Evolutionary conservation across 2,329 filamentous ascomycete genomes (phyloP).

Genomic region (Pseudogymnoascus sp.): DNA sequence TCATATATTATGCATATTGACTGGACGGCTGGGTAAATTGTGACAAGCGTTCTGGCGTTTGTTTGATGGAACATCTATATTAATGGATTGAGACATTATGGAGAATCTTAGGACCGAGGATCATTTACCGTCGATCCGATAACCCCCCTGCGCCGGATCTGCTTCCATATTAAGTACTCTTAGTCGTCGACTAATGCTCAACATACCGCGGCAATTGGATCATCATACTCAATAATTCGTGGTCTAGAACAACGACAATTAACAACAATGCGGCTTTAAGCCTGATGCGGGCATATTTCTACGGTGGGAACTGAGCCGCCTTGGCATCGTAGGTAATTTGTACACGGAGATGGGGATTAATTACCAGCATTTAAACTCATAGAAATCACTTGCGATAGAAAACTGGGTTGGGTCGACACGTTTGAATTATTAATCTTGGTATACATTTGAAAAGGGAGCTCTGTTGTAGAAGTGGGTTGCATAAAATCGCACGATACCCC

Average conservation of each 20-base stretch:
- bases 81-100: neutral
- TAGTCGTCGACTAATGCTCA: neutral
- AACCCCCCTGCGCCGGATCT: neutral
- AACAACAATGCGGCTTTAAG: neutral
- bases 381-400: neutral
- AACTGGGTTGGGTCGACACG: neutral
- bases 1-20: constrained; percentile 1
- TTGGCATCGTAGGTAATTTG: neutral
- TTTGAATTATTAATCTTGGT: constrained; percentile 4
- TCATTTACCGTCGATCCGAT: constrained; percentile 7
- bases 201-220: neutral
- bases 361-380: no score
- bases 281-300: neutral
- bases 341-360: neutral
- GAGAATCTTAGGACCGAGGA: constrained; percentile 4
- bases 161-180: constrained; percentile 1
- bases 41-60: neutral
- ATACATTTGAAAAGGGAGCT: neutral
- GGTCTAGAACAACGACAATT: neutral
- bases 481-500: neutral
- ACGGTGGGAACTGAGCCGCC: neutral
- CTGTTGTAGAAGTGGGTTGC: neutral
- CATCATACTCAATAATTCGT: neutral
- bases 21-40: neutral
- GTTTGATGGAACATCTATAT: constrained; percentile 7